These are phyloP conservation scores for Trichopus zeylanicus DNA, from an alignment of 116 monocot genomes.

Conservation along the genomic window DNA sequence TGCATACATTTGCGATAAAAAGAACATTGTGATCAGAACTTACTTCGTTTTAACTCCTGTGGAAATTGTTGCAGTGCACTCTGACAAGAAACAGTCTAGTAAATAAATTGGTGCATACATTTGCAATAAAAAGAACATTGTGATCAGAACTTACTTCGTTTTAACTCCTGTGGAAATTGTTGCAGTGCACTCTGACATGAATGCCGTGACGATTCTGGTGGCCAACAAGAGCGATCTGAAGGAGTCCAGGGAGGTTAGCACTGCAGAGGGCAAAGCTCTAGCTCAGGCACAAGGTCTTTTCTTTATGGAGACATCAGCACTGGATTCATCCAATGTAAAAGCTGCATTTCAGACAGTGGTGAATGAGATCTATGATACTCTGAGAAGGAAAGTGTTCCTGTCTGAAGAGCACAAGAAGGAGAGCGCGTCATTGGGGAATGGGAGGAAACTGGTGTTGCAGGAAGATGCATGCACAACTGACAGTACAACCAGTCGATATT, in stretches of 20 bases:
- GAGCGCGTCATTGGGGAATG: constrained; percentile 9
- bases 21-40: neutral
- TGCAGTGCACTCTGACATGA: constrained; percentile 46
- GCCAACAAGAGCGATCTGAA: constrained; percentile 39
- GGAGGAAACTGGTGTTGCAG: constrained; percentile 21
- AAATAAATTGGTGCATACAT: too few species aligned
- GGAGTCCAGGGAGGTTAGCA: constrained; percentile 40
- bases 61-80: constrained; percentile 21
- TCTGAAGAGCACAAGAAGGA: constrained; percentile 39
- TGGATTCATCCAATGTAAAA: constrained; percentile 33
- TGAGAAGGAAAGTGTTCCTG: constrained; percentile 24
- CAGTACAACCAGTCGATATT: constrained; percentile 1
- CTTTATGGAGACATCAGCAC: constrained; percentile 43
- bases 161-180: neutral
- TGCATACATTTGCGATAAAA: too few species aligned
- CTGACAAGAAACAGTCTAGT: too few species aligned
- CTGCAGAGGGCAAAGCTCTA: constrained; percentile 30
- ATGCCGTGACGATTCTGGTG: constrained; percentile 42
- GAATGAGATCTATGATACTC: constrained; percentile 33
- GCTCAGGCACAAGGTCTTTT: constrained; percentile 39
- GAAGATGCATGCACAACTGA: constrained; percentile 13
- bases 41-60: neutral
- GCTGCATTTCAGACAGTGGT: constrained; percentile 40
- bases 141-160: neutral
- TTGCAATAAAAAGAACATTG: too few species aligned